Evolutionary conservation across 192 early-diverging fungal species (phyloP).

Genomic region (Coemansia guatemalensis): DNA sequence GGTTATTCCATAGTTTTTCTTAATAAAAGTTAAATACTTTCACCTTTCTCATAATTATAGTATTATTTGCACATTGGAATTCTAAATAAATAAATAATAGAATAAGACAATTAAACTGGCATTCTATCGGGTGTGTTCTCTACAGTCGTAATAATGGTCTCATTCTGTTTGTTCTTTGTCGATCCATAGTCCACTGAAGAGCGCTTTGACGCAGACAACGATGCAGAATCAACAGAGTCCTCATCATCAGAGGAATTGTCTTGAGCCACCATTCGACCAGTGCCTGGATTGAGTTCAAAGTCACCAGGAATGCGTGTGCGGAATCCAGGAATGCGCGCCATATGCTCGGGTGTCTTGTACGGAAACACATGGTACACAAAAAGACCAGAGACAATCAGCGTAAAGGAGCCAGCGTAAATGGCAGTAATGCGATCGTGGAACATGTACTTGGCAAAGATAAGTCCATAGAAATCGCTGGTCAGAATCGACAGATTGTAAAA

Average conservation of each 20-base stretch:
- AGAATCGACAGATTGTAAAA: constrained; percentile 78
- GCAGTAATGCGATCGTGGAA: constrained; percentile 60
- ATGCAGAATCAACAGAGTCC: too few species aligned
- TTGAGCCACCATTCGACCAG: background rate
- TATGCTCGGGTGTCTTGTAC: constrained; percentile 52
- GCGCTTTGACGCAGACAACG: background rate
- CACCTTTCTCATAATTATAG: too few species aligned
- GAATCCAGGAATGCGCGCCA: constrained; percentile 46
- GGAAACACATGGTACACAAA: constrained; percentile 67
- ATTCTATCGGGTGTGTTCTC: background rate
- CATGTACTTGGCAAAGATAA: constrained; percentile 72
- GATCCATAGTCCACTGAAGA: constrained; percentile 8
- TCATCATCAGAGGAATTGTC: too few species aligned
- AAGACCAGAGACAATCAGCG: constrained; percentile 65
- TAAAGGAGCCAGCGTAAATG: constrained; percentile 70
- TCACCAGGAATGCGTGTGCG: constrained; percentile 39
- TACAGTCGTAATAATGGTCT: background rate
- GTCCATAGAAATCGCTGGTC: constrained; percentile 78
- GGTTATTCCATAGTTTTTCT: too few species aligned
- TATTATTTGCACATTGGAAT: too few species aligned
- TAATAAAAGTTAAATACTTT: too few species aligned
- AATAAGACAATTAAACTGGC: background rate
- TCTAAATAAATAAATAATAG: too few species aligned
- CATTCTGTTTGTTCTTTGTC: background rate
- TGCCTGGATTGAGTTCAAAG: constrained; percentile 20